Evolutionary conservation across 306 rosid species (phyloP), one percentile per base, ranked within the genome.

Genomic region (Malus asiatica): DNA sequence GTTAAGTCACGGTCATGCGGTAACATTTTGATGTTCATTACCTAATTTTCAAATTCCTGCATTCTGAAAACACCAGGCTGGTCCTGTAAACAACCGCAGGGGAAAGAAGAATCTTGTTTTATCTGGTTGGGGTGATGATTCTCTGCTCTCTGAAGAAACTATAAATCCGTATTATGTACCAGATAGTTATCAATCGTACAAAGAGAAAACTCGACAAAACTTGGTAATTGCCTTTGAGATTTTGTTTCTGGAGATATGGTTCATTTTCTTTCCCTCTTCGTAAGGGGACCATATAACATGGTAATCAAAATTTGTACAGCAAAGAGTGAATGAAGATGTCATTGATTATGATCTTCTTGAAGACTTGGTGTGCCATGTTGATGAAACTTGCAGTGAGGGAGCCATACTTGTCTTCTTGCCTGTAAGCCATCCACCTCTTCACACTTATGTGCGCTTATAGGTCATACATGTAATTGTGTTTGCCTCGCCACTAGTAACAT

Each of bases 331-430:
- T 55, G 98, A 94, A 88, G 91, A 94, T 81, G 89, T 90, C 58
- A 94, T 91, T 88, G 98, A 94, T 81, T 94, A 91, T 59, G 96
- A 94, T 86, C 93, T 94, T 79, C 89, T 94, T 58, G 98, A 94
- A 79, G 96, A 94, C 86, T 84, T 94, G 72, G 85, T 94, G 76
- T 86, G 96, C 77, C 88, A 85, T 82, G 83, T 91, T 76, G 96
- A 94, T 79, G 92, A 90, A 84, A 86, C 87, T 76, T 90, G 89
- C 11, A 80, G 67, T 70, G 91, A 87, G 83, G 98, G 97, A 62
- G 88, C 96, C 77, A 84, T 94, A 84, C 98, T 94, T 83, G 95
- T 94, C 52, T 94, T 94, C 85, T 87, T 94, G 87, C 97, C 98
- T 73, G 98, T 93, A 89, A 87, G 90, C 70, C 76, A 75, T 74